Evolutionary conservation across 352 stramenopile genomes (phyloP), one percentile per base, ranked within the genome.

Genomic region (Pythium chondricola): DNA sequence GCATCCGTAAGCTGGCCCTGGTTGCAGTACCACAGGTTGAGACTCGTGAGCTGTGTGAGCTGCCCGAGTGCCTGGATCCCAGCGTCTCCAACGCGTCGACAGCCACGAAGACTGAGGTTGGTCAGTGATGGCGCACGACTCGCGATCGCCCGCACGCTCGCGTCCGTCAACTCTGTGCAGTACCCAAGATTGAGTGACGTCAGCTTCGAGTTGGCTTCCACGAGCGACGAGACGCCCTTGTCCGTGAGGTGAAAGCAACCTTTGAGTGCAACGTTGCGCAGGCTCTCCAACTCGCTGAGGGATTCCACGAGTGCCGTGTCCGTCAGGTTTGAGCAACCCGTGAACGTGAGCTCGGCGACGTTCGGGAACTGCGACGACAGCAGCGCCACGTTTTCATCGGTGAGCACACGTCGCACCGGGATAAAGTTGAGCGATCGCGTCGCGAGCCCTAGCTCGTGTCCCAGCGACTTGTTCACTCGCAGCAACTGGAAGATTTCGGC

Each of bases 21-120:
- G 48, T 84, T 80, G 61, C 76, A 88, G 58, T 91, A 91, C 79
- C 76, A 91, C 4, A 91, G 49, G 17, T 88, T 88, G 30, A 91
- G 72, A 17, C 63, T 78, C 44, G 67, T 50, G 13, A 88, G 50
- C 16, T 68, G 48, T 22, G 44, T 35, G 6, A 88, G 54, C 16
- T 47, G 56, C 14, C 61, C 42, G 20, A 88, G 61, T 6, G 71
- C 55, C 16, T 44, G 60, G 48, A 86, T 78, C 10, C 74, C 77
- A 1, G 46, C 51, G 43, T 88, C 77, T 0, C 70, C 69, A 37
- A 88, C 65, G 29, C 74, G 68, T 6, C 63, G 70, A 41, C 77
- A 88, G 5, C 77, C 77, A 3, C 74, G 72, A 14, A 88, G 68
- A 48, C 63, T 86, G 37, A 88, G 64, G 26, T 68, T 75, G 11